phyloP scores from a whole-genome alignment of 176 grass and related monocot genomes.

The Ensete glaucum region DNA sequence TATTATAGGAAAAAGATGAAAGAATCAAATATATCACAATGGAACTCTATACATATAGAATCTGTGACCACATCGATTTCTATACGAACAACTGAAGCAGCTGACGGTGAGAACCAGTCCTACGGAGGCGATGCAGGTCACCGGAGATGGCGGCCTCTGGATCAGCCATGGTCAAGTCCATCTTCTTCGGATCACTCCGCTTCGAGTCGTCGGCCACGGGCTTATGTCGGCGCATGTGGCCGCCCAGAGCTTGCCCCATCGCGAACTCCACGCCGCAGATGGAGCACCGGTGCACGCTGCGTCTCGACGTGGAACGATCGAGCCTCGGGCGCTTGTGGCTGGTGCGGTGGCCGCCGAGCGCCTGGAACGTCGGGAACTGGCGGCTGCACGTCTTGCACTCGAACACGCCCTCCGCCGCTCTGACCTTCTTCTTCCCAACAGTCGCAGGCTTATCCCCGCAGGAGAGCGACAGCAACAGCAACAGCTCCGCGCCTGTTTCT shows the following conservation, averaged over 20 bases:
- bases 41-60: too few relatives aligned
- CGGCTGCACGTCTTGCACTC: constrained; percentile 15
- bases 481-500: background rate
- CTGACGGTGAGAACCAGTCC: background rate
- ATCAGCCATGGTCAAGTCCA: background rate
- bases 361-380: constrained; percentile 15
- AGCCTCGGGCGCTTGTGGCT: background rate
- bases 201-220: background rate
- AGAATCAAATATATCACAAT: too few relatives aligned
- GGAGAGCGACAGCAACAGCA: background rate
- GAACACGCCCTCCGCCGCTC: background rate
- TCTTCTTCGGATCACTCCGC: background rate
- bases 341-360: constrained; percentile 15
- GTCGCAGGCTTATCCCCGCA: background rate
- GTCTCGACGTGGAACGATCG: too few relatives aligned
- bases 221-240: constrained; percentile 13
- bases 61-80: too few relatives aligned
- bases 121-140: background rate
- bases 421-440: background rate
- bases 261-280: constrained; percentile 7
- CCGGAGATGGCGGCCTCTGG: background rate
- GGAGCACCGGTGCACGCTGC: background rate
- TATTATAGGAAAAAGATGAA: too few relatives aligned
- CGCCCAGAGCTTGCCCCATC: constrained; percentile 5
- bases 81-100: background rate